Evolutionary conservation across 2,329 filamentous ascomycete genomes (phyloP).

Genomic region (Clarireedia hainanense): DNA sequence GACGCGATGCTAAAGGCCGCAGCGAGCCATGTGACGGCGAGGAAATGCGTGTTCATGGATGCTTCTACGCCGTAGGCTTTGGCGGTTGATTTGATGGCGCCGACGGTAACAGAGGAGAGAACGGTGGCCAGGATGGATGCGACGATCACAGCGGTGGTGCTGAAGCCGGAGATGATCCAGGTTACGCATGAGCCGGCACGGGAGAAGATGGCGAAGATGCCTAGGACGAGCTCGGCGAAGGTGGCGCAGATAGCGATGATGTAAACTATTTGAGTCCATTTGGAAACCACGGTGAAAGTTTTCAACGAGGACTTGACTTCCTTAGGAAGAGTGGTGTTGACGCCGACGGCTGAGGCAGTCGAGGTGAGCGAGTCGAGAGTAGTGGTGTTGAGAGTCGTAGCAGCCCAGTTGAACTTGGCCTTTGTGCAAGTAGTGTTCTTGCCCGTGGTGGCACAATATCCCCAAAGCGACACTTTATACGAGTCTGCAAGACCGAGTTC

Average conservation of each 20-base stretch:
- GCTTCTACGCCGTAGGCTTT: slow-evolving; percentile 65
- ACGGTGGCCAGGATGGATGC: slow-evolving; percentile 69
- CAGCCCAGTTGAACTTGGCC: slow-evolving; percentile 68
- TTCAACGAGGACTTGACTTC: slow-evolving; percentile 60
- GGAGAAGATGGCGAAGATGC: slow-evolving; percentile 76
- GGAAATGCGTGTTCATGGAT: slow-evolving; percentile 59
- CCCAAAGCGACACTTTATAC: slow-evolving; percentile 81
- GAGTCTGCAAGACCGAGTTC: slow-evolving; percentile 55
- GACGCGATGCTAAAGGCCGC: slow-evolving; percentile 68
- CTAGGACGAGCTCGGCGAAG: slow-evolving; percentile 64
- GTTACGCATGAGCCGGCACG: slow-evolving; percentile 75
- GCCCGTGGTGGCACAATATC: slow-evolving; percentile 60
- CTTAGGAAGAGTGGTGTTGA: slow-evolving; percentile 58
- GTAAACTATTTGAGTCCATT: slow-evolving; percentile 80
- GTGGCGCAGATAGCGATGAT: slow-evolving; percentile 65
- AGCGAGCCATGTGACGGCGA: slow-evolving; percentile 70
- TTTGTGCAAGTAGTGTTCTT: slow-evolving; percentile 59
- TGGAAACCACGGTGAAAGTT: slow-evolving; percentile 64
- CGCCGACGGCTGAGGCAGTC: slow-evolving; percentile 31
- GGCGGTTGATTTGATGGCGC: slow-evolving; percentile 57
- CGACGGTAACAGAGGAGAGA: slow-evolving; percentile 62
- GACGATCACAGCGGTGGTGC: slow-evolving; percentile 46
- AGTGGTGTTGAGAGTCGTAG: slow-evolving; percentile 61
- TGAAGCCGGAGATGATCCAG: slow-evolving; percentile 63
- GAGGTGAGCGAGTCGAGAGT: slow-evolving; percentile 47